Base-by-base conservation (phyloP, 192 early-diverging fungal species). In the Coemansia sp. region DNA sequence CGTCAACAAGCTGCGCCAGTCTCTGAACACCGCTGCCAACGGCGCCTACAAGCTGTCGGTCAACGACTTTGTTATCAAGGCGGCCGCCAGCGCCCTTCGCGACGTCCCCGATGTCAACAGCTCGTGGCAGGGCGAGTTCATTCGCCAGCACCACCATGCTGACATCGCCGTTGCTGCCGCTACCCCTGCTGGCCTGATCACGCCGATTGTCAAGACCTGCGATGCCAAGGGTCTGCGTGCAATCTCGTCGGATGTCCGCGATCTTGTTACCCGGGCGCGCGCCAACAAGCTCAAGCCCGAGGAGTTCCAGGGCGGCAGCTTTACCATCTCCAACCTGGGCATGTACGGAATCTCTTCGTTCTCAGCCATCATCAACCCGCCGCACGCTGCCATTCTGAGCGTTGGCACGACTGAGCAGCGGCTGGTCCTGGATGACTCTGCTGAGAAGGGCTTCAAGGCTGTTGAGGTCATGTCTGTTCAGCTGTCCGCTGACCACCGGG, bases 61-160 rank as follows among this genome's bases (percentile, higher is more conserved):
- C 67, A 98, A 98, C 71, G 96, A 98, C 78, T 97, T 98, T 73
- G 85, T 98, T 25, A 87, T 98, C 83, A 98, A 98, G 86, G 93
- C 96, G 0, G 85, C 92, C 17, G 87, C 86, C 56, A 83, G 91
- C 46, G 89, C 95, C 12, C 83, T 98, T 41, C 85, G 87, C 70
- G 90, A 89, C 57, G 91, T 97, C 7, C 96, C 96, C 21, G 93
- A 91, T 49, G 93, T 92, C 57, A 98, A 98, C 88, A 87, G 80
- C 74, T 67, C 71, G 52, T 74, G 72, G 73, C 86, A 89, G 65
- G 87, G 80, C 40, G 88, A 89, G 46, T 93, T 89, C 65, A 94
- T 98, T 74, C 84, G 96, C 53, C 91, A 97, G 85, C 92, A 89
- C 88, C 90, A 92, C 66, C 85, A 78, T 57, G 89, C 93, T 18